A percentile compares a stretch with the other conserved stretches of the same genome.
These are phyloP conservation scores for Corylus avellana DNA, from an alignment of 306 rosid genomes.

Conservation along the genomic window DNA sequence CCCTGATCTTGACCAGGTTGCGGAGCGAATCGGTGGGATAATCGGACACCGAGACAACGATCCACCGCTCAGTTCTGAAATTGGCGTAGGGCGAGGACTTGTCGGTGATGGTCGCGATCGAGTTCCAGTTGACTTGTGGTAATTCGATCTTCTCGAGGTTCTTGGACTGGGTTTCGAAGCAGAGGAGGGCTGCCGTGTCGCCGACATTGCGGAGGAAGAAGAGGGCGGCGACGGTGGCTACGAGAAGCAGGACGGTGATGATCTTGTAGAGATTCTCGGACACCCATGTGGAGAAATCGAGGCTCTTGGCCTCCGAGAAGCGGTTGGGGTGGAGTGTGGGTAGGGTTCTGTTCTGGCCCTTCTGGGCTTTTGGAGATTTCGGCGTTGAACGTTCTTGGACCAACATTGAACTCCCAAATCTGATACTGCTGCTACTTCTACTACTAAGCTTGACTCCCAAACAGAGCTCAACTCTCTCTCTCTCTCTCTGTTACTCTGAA, in stretches of 20 bases:
- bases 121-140: constrained; percentile 64
- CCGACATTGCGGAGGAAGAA: constrained; percentile 87
- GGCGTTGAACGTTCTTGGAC: constrained; percentile 78
- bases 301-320: constrained; percentile 53
- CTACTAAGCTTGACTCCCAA: background rate
- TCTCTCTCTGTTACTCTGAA: background rate
- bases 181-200: constrained; percentile 79
- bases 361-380: constrained; percentile 61
- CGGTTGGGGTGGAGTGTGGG: constrained; percentile 48
- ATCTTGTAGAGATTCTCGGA: constrained; percentile 68
- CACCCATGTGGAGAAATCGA: constrained; percentile 81
- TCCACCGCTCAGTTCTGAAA: constrained; percentile 79
- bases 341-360: constrained; percentile 45
- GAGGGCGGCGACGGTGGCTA: constrained; percentile 67
- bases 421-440: background rate
- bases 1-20: constrained; percentile 63
- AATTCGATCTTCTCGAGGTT: constrained; percentile 71
- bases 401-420: constrained; percentile 54
- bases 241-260: constrained; percentile 45
- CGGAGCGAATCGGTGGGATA: constrained; percentile 72
- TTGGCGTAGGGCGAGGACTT: constrained; percentile 54
- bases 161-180: constrained; percentile 67
- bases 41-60: constrained; percentile 78
- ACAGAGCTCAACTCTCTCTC: background rate
- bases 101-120: constrained; percentile 52